Conservation (phyloP, 306 rosid species). For the Lathyrus oleraceus region DNA sequence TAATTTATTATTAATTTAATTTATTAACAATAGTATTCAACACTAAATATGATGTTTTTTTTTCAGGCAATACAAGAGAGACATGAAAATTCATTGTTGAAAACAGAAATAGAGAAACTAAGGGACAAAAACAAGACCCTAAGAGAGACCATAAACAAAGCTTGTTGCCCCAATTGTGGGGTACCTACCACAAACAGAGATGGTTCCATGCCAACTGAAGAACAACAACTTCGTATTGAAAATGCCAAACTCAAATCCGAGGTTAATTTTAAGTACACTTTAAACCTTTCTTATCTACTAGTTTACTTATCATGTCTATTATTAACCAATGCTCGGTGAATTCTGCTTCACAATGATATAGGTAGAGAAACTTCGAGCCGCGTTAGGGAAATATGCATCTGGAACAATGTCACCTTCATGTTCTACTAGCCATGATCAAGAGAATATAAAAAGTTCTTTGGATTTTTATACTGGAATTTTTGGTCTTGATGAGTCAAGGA, state of each 20-base stretch:
- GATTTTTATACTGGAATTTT: conserved; percentile 89
- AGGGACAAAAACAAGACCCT: conserved; percentile 73
- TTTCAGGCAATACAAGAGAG: conserved; percentile 94
- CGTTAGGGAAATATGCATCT: conserved; percentile 55
- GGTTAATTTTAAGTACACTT: conserved; percentile 39
- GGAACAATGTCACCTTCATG: conserved; percentile 73
- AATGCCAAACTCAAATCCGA: conserved; percentile 94
- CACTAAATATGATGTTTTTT: background rate
- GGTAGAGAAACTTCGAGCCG: conserved; percentile 77
- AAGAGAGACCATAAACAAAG: conserved; percentile 67
- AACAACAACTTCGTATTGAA: conserved; percentile 86
- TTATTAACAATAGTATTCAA: background rate
- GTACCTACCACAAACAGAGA: conserved; percentile 59
- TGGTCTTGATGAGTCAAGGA: conserved; percentile 79
- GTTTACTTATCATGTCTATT: background rate
- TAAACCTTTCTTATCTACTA: background rate
- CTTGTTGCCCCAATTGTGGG: conserved; percentile 94
- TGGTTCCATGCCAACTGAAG: conserved; percentile 62
- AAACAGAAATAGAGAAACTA: conserved; percentile 84
- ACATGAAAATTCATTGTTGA: conserved; percentile 83
- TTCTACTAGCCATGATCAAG: conserved; percentile 69
- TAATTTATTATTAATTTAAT: no score
- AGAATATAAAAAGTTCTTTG: conserved; percentile 63
- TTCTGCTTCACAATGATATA: no score
- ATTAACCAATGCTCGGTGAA: no score